Evolutionary conservation across 768 basidiomycete species (phyloP), one percentile per base, ranked within the genome.

Genomic region (Strobilomyces echinocephalus): DNA sequence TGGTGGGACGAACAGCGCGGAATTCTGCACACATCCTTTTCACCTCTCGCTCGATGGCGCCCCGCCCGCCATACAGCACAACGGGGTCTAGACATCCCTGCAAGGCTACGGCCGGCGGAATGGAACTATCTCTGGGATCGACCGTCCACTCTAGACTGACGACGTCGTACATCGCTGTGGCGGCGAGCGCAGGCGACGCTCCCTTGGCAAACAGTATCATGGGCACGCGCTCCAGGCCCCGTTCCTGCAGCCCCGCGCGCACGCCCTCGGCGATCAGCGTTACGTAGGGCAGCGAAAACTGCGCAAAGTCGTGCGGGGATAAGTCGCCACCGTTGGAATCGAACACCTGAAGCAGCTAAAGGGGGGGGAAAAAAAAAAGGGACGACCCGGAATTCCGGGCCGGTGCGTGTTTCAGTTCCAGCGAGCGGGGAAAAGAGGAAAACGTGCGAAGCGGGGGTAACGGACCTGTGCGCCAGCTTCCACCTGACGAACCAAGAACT

Each of bases 161-260:
- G 18, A 87, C 86, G 63, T 95, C 88, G 76, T 97, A 98, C 1
- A 86, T 88, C 1, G 79, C 74, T 16, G 78, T 68, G 28, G 81
- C 73, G 0, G 89, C 81, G 42, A 95, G 77, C 5, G 86, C 80
- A 21, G 84, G 75, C 60, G 95, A 89, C 7, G 94, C 90, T 40
- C 97, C 95, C 69, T 98, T 99, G 50, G 97, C 87, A 63, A 98
- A 99, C 47, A 97, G 80, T 20, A 84, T 95, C 78, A 98, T 83
- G 42, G 95, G 91, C 0, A 87, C 81, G 15, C 64, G 58, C 3
- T 83, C 78, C 42, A 91, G 69, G 41, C 71, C 70, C 44, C 82
- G 78, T 14, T 73, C 73, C 14, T 63, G 62, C 28, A 97, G 80
- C 28, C 76, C 77, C 20, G 65, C 62, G 50, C 82, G 83, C 53